Base-by-base conservation (phyloP, 1,284 basidiomycete genomes). In the Phaffia rhodozyma region DNA sequence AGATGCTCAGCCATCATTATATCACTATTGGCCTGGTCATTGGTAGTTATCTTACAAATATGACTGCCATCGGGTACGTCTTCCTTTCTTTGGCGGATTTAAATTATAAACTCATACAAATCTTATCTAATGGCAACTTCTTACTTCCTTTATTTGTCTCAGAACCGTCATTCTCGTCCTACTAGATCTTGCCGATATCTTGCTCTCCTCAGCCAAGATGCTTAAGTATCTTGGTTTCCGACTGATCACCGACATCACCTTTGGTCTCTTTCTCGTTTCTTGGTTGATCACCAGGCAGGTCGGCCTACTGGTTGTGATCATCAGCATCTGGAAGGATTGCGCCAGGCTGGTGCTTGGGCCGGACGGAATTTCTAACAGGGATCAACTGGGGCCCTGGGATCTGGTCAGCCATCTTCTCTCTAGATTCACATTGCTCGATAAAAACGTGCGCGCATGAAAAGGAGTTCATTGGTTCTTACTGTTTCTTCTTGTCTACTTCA, bases 1-100 rank as follows among this genome's bases (percentile, higher is more conserved):
- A 97, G 76, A 98, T 97, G 94, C 87, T 97, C 80, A 79, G 84
- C 34, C 94, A 98, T 78, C 94, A 98, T 75, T 74, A 96, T 70
- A 86, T 97, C 71, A 94, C 92, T 23, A 83, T 93, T 65, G 74
- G 80, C 50, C 83, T 98, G 68, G 84, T 97, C 77, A 74, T 80
- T 43, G 73, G 79, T 34, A 91, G 88, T 72, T 98, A 96, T 76
- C 80, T 81, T 62, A 84, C 81, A 74, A 87, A 93, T 76, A 87
- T 86, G 72, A 93, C 90, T 11, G 86, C 90, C 48, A 82, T 94
- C 57, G 94, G 94, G 23, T 89, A 86, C 69, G 78, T 91, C 55
- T 96, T 65, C 86, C 96, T 80, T 80, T 89, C 61, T 78, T 97
- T 63, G n/a, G n/a, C 21, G 13, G 0, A 11, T 3, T 20, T 13